Percentiles rank a stretch among this genome's conserved stretches.
Conservation (phyloP, 768 basidiomycete species). For the Psilocybe sp. region DNA sequence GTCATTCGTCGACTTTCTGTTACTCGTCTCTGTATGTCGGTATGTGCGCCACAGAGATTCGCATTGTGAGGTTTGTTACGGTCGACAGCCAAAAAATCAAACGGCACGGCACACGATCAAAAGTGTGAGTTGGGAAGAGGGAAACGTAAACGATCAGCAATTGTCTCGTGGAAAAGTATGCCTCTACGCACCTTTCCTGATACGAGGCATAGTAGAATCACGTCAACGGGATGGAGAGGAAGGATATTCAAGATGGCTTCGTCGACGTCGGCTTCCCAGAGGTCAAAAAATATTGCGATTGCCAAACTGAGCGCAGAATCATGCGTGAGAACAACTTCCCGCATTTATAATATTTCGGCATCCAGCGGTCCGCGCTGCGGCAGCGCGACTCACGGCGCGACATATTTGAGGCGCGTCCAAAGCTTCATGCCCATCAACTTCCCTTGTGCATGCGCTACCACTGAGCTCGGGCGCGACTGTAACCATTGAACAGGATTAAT, state of each 20-base stretch:
- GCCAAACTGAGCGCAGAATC: conserved; percentile 11
- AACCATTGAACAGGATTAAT: too few relatives aligned
- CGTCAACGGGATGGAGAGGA: neutral
- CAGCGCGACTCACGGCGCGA: too few relatives aligned
- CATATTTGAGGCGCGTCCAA: too few relatives aligned
- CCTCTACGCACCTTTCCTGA: conserved; percentile 59
- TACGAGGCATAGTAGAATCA: conserved; percentile 51
- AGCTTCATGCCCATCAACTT: too few relatives aligned
- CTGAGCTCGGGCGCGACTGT: too few relatives aligned
- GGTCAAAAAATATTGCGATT: conserved; percentile 15
- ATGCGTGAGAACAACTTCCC: conserved; percentile 4
- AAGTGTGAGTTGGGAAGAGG: neutral
- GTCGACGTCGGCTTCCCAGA: conserved; percentile 3
- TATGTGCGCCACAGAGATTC: neutral
- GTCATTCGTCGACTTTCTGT: conserved; percentile 69
- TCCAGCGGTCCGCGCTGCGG: neutral
- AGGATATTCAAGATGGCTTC: neutral
- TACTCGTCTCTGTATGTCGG: conserved; percentile 70
- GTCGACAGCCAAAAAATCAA: conserved; percentile 7
- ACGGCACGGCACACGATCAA: neutral
- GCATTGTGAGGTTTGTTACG: too few relatives aligned
- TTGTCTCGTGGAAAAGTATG: neutral
- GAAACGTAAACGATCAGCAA: neutral
- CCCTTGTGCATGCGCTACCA: too few relatives aligned
- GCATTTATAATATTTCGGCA: neutral